Conservation (phyloP, 805 yeast genomes). For the Metschnikowia hibisci region DNA sequence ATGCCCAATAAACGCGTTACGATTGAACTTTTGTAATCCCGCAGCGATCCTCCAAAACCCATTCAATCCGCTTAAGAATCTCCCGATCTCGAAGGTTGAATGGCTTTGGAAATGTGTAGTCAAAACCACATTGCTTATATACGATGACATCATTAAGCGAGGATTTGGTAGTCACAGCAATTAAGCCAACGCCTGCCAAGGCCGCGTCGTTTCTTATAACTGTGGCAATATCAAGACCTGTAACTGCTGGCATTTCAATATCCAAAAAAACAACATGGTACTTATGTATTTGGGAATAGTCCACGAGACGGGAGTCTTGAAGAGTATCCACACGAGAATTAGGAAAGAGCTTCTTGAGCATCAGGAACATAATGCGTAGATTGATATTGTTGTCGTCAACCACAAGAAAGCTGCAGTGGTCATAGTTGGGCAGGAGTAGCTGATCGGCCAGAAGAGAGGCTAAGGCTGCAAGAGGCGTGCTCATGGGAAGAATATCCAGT, state of each 20-base stretch:
- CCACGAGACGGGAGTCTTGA: conserved; percentile 31
- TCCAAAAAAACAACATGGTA: conserved; percentile 34
- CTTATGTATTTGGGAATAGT: conserved; percentile 14
- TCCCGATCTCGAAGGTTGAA: conserved; percentile 21
- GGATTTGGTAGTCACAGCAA: conserved; percentile 40
- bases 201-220: conserved; percentile 11
- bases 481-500: background rate
- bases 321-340: conserved; percentile 25
- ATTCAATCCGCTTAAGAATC: conserved; percentile 19
- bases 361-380: conserved; percentile 31
- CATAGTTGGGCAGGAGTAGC: conserved; percentile 11
- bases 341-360: conserved; percentile 34
- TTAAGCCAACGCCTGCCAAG: conserved; percentile 26
- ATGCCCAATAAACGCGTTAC: too few relatives aligned
- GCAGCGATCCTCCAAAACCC: conserved; percentile 14
- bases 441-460: background rate
- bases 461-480: conserved; percentile 2
- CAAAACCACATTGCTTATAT: conserved; percentile 36
- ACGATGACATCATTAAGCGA: conserved; percentile 25
- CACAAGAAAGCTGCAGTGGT: conserved; percentile 20
- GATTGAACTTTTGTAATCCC: background rate
- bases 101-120: conserved; percentile 40
- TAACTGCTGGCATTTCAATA: conserved; percentile 43
- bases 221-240: conserved; percentile 37
- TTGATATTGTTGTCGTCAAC: conserved; percentile 44